Base-by-base conservation (phyloP, 106 monocot genomes). In the Phalaenopsis aphrodite region DNA sequence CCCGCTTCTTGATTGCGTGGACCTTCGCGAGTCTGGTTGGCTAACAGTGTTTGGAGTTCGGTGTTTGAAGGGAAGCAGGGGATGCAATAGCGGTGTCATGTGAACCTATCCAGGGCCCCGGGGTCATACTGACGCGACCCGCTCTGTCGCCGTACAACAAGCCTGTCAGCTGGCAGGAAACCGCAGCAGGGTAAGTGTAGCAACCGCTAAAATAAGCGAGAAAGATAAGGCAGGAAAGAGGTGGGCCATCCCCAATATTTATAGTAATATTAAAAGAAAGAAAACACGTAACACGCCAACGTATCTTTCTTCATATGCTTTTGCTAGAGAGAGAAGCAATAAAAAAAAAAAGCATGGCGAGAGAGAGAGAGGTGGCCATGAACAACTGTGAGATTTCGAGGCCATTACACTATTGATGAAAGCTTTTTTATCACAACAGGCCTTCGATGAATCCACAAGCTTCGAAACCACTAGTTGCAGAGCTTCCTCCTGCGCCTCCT, bases 151-250 rank as follows among this genome's bases (percentile, higher is more conserved):
- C 72, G 83, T 83, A 83, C 83, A 52, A 42, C 83, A 72, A 66
- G 55, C 76, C 75, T 80, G 80, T 80, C 81, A 80, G 77, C 56
- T 71, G 76, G 77, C 81, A 79, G 76, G 77, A 67, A 81, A 72
- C 80, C 66, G 43, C 72, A 55, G 43, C 72, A 55, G 81, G 36
- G 43, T n/a, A 24, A 41, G 56, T 39, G 8, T 41, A 17, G 46
- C 37, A 64, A 42, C 18, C 67, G 36, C 0, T 72, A 71, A 19
- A 49, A 36, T 37, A 12, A 39, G 69, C 5, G 38, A 38, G 30
- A 39, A 38, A 69, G 66, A 66, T 6, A 8, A 71, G 38, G 30
- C 38, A 12, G 12, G 69, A 39, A n/a, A 14, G 14, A 39, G 69
- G 14, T 2, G 69, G 4, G 30, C 14, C 69, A 37, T 61, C n/a